A percentile compares a stretch with the other conserved stretches of the same genome.
Conservation (phyloP, 169 alveolate genomes). For the Toxoplasma gondii region DNA sequence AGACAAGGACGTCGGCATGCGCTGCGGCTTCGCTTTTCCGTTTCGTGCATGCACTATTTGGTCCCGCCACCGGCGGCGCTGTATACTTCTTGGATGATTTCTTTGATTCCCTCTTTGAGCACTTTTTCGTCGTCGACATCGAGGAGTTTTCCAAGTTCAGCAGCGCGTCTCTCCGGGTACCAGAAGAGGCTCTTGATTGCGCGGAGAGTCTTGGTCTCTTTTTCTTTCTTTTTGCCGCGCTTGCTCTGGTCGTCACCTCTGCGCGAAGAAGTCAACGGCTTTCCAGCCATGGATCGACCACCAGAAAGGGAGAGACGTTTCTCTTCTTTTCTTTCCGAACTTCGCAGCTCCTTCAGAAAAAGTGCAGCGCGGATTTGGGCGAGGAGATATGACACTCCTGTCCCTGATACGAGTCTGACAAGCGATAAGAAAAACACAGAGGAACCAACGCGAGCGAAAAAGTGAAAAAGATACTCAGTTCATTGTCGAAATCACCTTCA, state of each 20-base stretch:
- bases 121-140: neutral
- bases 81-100: neutral
- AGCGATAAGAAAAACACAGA: neutral
- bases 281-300: no score
- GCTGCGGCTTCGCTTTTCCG: no score
- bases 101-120: neutral
- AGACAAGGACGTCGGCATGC: no score
- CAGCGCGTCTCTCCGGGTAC: neutral
- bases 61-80: neutral
- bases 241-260: neutral
- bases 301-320: neutral
- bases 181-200: neutral
- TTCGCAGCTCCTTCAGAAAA: neutral
- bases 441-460: no score
- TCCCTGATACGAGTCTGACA: neutral
- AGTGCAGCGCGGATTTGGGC: neutral
- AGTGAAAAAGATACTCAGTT: no score
- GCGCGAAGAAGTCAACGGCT: neutral
- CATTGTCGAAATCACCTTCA: no score
- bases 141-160: neutral
- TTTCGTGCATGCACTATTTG: no score
- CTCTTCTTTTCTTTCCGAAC: neutral
- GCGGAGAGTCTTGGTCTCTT: neutral
- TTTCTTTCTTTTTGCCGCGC: neutral
- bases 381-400: neutral